Conservation (phyloP, 257 asterid genomes). For the Nicotiana obtusifolia region DNA sequence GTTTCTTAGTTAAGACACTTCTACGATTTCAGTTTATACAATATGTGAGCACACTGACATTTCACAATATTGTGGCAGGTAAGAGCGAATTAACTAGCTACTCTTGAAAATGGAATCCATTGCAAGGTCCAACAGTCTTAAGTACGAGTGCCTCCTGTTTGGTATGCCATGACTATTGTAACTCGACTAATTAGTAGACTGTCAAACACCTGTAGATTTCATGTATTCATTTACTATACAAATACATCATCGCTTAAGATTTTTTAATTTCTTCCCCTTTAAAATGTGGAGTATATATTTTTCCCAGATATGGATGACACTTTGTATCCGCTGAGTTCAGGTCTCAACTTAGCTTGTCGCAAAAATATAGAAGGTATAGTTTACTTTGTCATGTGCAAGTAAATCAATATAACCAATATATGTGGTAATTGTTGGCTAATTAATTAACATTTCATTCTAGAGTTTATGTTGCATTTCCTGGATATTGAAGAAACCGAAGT, state of each 20-base stretch:
- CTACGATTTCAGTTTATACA: too few species aligned
- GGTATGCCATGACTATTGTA: constrained; percentile 32
- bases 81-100: neutral
- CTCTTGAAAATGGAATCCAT: constrained; percentile 48
- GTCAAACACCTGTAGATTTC: neutral
- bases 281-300: neutral
- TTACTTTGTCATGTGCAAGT: neutral
- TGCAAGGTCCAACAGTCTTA: constrained; percentile 28
- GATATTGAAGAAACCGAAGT: constrained; percentile 63
- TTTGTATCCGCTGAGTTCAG: constrained; percentile 74
- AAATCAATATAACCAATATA: neutral
- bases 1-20: too few species aligned
- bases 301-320: constrained; percentile 88
- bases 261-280: neutral
- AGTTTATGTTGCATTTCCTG: constrained; percentile 64
- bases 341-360: constrained; percentile 75
- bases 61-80: neutral
- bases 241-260: neutral
- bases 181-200: neutral
- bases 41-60: neutral
- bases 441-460: constrained; percentile 18
- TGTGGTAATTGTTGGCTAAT: neutral
- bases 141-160: constrained; percentile 56
- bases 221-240: neutral
- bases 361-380: constrained; percentile 63